A percentile compares a stretch with the other conserved stretches of the same genome.
Conservation (phyloP, 257 asterid species). For the Asclepias syriaca region DNA sequence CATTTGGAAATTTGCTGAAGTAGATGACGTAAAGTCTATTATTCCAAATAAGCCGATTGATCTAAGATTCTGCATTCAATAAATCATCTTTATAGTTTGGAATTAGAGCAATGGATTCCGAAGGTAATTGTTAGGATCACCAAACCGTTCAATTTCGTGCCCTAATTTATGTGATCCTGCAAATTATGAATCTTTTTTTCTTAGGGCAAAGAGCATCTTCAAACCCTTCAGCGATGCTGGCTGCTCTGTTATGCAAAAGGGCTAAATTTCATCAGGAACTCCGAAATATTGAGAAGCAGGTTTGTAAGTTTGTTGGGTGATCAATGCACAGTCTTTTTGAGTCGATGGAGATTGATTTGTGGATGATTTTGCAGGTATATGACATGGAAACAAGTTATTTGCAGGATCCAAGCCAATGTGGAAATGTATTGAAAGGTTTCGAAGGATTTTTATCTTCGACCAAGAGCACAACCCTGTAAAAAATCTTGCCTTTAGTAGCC, state of each 20-base stretch:
- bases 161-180: background rate
- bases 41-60: too few species aligned
- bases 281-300: slow-evolving; percentile 88
- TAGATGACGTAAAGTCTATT: too few species aligned
- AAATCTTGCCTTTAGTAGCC: background rate
- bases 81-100: slow-evolving; percentile 7
- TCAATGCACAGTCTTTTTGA: background rate
- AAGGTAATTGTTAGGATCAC: slow-evolving; percentile 38
- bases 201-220: slow-evolving; percentile 75
- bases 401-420: slow-evolving; percentile 99
- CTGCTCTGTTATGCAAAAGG: slow-evolving; percentile 65
- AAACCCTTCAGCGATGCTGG: slow-evolving; percentile 69
- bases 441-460: slow-evolving; percentile 95
- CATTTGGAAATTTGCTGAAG: too few species aligned
- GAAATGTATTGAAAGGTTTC: slow-evolving; percentile 98
- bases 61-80: too few species aligned
- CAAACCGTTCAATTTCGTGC: background rate
- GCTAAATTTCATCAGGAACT: slow-evolving; percentile 90
- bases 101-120: slow-evolving; percentile 52
- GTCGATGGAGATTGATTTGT: slow-evolving; percentile 4
- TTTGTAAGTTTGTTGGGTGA: slow-evolving; percentile 11
- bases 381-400: slow-evolving; percentile 97
- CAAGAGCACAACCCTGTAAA: slow-evolving; percentile 89
- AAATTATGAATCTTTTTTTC: background rate
- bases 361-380: slow-evolving; percentile 48